phyloP scores from a whole-genome alignment of 75 land plant species.

The Adiantum capillusveneris region DNA sequence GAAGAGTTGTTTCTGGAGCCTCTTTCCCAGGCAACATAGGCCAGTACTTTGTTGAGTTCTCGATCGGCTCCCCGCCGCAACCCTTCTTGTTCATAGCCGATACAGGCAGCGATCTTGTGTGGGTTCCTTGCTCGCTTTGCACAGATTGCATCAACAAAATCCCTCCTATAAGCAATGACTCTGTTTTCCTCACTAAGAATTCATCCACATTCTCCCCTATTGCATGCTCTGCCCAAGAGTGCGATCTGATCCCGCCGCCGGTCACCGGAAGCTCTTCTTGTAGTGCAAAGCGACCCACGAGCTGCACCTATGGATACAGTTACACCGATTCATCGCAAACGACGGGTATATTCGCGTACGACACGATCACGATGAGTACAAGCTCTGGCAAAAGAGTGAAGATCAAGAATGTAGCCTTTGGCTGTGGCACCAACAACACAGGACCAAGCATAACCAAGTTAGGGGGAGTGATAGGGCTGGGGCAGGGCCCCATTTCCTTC shows the following conservation, averaged over 20 bases:
- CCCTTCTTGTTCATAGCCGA: conserved; percentile 45
- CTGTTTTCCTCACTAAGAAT: conserved; percentile 23
- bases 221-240: conserved; percentile 30
- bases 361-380: conserved; percentile 34
- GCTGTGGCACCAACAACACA: conserved; percentile 44
- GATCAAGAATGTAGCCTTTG: conserved; percentile 28
- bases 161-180: neutral
- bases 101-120: conserved; percentile 56
- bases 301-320: conserved; percentile 40
- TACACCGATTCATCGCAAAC: conserved; percentile 49
- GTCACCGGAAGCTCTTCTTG: neutral
- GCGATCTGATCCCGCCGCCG: conserved; percentile 34
- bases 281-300: neutral
- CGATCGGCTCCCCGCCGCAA: conserved; percentile 53
- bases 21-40: conserved; percentile 12
- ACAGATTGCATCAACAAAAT: conserved; percentile 7
- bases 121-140: conserved; percentile 43
- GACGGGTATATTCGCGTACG: conserved; percentile 44
- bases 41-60: conserved; percentile 52
- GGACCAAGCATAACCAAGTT: conserved; percentile 37
- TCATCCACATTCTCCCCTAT: conserved; percentile 39
- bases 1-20: neutral
- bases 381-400: conserved; percentile 7
- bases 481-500: conserved; percentile 58
- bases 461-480: conserved; percentile 64